Conservation (phyloP, 1,139 yeast species). For the Taiozyma sp. region DNA sequence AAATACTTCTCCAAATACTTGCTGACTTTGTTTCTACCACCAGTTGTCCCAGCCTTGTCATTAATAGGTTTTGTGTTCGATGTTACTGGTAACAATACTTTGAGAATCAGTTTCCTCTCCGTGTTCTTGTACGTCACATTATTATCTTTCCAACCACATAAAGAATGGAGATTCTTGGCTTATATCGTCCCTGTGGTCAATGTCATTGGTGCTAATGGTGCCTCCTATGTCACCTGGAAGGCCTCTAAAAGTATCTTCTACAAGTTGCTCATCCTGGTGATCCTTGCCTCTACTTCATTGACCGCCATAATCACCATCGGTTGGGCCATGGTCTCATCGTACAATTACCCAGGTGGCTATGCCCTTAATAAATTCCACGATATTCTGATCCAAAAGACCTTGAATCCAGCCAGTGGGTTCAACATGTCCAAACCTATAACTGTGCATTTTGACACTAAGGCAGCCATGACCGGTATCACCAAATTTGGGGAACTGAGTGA, state of each 20-base stretch:
- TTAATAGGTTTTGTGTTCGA: slow-evolving; percentile 30
- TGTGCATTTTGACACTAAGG: slow-evolving; percentile 73
- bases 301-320: slow-evolving; percentile 42
- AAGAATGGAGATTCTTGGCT: slow-evolving; percentile 89
- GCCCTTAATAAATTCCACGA: slow-evolving; percentile 57
- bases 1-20: slow-evolving; percentile 64
- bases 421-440: slow-evolving; percentile 22
- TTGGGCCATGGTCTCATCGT: slow-evolving; percentile 60
- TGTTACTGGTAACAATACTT: slow-evolving; percentile 27
- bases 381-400: slow-evolving; percentile 24
- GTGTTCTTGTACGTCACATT: slow-evolving; percentile 49
- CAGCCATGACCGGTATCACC: slow-evolving; percentile 88
- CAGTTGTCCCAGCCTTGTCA: slow-evolving; percentile 47
- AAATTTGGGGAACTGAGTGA: slow-evolving; percentile 55
- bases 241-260: slow-evolving; percentile 30
- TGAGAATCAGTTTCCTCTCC: slow-evolving; percentile 40
- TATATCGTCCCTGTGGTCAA: slow-evolving; percentile 71
- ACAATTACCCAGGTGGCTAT: slow-evolving; percentile 87
- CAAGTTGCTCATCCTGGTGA: slow-evolving; percentile 27
- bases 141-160: slow-evolving; percentile 84
- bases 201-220: slow-evolving; percentile 60
- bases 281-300: slow-evolving; percentile 29
- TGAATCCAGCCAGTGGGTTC: slow-evolving; percentile 15
- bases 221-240: slow-evolving; percentile 39
- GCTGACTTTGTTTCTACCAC: slow-evolving; percentile 54